Evolutionary conservation across 345 rosid genomes (phyloP).

Genomic region (Salix suchowensis): DNA sequence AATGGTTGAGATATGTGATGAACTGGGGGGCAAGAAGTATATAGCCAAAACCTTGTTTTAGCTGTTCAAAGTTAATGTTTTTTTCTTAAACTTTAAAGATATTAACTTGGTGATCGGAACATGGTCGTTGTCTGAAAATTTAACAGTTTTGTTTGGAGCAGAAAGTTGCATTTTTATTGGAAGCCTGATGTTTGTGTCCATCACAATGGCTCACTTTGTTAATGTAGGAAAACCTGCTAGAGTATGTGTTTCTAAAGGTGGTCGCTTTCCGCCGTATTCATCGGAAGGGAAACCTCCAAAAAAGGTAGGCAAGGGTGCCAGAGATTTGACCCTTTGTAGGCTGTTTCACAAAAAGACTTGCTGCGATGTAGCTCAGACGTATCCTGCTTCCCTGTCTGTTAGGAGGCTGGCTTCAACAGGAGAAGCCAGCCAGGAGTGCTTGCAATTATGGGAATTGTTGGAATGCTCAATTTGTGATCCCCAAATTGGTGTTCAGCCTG

Average conservation of each 20-base stretch:
- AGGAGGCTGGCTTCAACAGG: slow-evolving; percentile 79
- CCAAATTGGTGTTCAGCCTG: slow-evolving; percentile 67
- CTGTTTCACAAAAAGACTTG: slow-evolving; percentile 80
- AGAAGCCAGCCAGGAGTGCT: slow-evolving; percentile 74
- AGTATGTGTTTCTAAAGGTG: slow-evolving; percentile 78
- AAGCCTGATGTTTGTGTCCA: background rate
- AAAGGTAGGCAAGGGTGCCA: slow-evolving; percentile 60
- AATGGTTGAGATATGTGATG: background rate
- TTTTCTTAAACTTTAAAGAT: background rate
- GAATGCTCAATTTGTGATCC: slow-evolving; percentile 99
- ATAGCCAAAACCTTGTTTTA: background rate
- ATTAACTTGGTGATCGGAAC: background rate
- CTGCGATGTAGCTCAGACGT: slow-evolving; percentile 78
- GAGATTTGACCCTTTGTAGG: slow-evolving; percentile 75
- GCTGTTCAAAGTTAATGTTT: background rate
- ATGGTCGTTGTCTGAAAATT: background rate
- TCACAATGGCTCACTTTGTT: background rate
- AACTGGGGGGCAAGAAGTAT: background rate
- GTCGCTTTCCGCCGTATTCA: slow-evolving; percentile 67
- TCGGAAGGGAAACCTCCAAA: slow-evolving; percentile 75
- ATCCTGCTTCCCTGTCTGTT: slow-evolving; percentile 69
- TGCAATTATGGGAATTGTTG: slow-evolving; percentile 73
- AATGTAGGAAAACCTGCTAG: slow-evolving; percentile 45
- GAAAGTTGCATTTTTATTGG: background rate
- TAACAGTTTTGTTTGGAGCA: background rate